Base-by-base conservation (phyloP, 2,329 filamentous ascomycete genomes). In the Fusarium keratoplasticum region DNA sequence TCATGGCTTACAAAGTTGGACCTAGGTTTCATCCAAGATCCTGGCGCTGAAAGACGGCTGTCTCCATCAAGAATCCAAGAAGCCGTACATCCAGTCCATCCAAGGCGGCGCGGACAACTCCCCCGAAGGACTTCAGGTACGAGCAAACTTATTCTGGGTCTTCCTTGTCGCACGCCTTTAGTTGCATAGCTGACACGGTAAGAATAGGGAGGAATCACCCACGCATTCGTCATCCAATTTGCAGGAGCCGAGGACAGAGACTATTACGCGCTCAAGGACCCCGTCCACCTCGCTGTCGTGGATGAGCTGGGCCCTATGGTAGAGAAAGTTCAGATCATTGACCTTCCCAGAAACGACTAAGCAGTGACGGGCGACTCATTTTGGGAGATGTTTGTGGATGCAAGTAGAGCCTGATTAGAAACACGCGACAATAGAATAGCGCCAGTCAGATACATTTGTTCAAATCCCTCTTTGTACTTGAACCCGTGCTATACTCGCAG, bases 251-350 rank as follows among this genome's bases (percentile, higher is more conserved):
- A 89, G 72, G 92, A 95, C 78, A 85, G 92, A 58, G 87, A 90
- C 67, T 94, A 94, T 76, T 95, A 94, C 78, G 81, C 92, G 7
- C 81, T 88, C 55, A 82, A 89, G 40, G 93, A 95, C 73, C 91
- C 91, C 1, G 87, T 82, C 16, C 92, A 95, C 80, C 80, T 84
- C 58, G 88, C 82, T 0, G 93, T 93, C 77, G 84, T 89, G 22
- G 82, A 87, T 70, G 86, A 83, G 67, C 77, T 89, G 31, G 80
- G 83, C 6, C 82, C 81, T 2, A 76, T 88, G 4, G 76, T 91
- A 27, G 82, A 87, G 66, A 88, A 87, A 75, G 86, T 86, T 5
- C 84, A 86, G 66, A 88, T 92, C 5, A 77, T 93, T 5, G 90
- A 93, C 80, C 92, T 91, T 0, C 44, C 64, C 13, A 64, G 59